phyloP scores from a whole-genome alignment of 805 yeast species.

The Candida koratica region DNA sequence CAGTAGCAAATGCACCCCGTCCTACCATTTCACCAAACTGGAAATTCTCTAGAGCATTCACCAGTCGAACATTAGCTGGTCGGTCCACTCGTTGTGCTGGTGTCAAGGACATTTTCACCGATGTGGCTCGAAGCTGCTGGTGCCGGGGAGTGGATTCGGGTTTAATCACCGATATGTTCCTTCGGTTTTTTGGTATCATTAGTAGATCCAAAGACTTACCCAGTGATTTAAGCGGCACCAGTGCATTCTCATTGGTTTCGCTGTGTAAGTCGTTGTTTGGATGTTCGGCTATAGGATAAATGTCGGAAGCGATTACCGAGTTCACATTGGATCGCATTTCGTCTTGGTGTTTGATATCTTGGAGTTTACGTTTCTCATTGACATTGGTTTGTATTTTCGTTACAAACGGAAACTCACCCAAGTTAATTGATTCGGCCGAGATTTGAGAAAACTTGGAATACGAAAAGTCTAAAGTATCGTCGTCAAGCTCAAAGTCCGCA shows the following conservation, averaged over 20 bases:
- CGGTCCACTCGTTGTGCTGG: conserved; percentile 53
- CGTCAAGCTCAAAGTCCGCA: conserved; percentile 24
- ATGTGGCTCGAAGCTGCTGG: conserved; percentile 19
- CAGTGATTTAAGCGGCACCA: conserved; percentile 2
- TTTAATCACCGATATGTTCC: background rate
- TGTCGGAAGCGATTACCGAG: background rate
- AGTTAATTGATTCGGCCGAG: conserved; percentile 5
- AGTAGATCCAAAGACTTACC: conserved; percentile 6
- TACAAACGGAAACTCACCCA: conserved; percentile 26
- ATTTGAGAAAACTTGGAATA: conserved; percentile 36
- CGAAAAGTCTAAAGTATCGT: conserved; percentile 25
- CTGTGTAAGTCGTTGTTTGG: conserved; percentile 2
- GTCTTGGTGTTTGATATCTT: conserved; percentile 7
- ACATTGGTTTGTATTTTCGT: conserved; percentile 22
- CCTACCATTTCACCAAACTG: conserved; percentile 66
- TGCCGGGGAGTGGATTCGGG: conserved; percentile 17
- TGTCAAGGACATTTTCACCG: conserved; percentile 41
- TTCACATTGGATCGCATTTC: conserved; percentile 6
- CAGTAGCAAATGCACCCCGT: conserved; percentile 87
- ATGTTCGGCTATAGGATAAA: conserved; percentile 7
- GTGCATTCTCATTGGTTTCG: conserved; percentile 13
- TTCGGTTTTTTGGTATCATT: conserved; percentile 8
- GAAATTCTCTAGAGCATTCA: conserved; percentile 46
- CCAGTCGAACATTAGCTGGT: conserved; percentile 33
- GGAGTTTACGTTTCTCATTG: conserved; percentile 6